Conservation (phyloP, 345 rosid genomes). For the Brassica cretica region DNA sequence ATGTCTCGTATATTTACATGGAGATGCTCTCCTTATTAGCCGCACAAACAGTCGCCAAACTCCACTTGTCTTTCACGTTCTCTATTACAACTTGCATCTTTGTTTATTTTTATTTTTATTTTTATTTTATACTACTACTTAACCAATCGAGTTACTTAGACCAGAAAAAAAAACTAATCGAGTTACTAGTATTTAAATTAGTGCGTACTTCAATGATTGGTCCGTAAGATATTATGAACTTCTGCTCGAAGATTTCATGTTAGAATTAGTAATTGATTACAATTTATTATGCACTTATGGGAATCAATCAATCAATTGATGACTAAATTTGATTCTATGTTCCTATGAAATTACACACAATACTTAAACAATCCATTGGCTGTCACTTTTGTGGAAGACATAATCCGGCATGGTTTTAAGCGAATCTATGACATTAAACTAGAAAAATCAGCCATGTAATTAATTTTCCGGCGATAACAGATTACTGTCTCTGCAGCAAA, state of each 20-base stretch:
- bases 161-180: background rate
- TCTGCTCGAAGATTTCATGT: constrained; percentile 31
- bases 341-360: constrained; percentile 33
- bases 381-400: constrained; percentile 28
- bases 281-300: constrained; percentile 16
- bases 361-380: constrained; percentile 21
- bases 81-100: constrained; percentile 35
- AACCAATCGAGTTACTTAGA: too few relatives aligned
- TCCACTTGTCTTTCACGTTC: constrained; percentile 42
- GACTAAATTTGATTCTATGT: constrained; percentile 40
- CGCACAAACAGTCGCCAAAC: constrained; percentile 38
- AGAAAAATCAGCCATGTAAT: constrained; percentile 11
- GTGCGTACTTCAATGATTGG: constrained; percentile 31
- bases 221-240: constrained; percentile 35
- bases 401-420: constrained; percentile 33
- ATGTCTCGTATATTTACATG: constrained; percentile 37
- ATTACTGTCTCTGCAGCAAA: background rate
- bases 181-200: constrained; percentile 13
- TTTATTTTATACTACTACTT: too few relatives aligned
- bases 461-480: background rate
- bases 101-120: constrained; percentile 1
- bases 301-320: constrained; percentile 32
- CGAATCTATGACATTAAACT: constrained; percentile 29
- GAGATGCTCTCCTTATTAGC: constrained; percentile 34
- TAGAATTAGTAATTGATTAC: constrained; percentile 16